Evolutionary conservation across 2,329 filamentous ascomycete genomes (phyloP), one percentile per base, ranked within the genome.

Genomic region (Sporothrix euskadiensis): DNA sequence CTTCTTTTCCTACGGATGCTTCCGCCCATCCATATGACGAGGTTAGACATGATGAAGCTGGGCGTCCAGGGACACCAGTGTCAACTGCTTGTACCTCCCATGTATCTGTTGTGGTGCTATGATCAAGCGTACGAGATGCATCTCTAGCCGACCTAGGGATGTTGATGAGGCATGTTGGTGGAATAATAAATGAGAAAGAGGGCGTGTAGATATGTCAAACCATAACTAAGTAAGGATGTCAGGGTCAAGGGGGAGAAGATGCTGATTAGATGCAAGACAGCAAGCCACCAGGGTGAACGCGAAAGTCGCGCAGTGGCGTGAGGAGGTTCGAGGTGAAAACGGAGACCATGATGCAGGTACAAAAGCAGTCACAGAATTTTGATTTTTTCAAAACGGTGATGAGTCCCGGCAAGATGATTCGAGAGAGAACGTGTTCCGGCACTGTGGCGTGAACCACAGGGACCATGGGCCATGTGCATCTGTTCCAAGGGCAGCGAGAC

Each of bases 1-100:
- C 57, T 63, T 63, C 57, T 22, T 63, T 63, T 63, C 57, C 30
- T 35, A 63, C 57, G 57, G 57, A 63, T 22, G 16, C 32, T 10
- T 63, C 57, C 57, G 19, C 7, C 6, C 57, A 22, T 63, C 19
- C 57, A 19, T 41, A 16, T 8, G 22, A 30, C 22, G 12, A 47
- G 30, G 39, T 41, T 6, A 19, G 14, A 30, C n/a, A 47, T 16
- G 9, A 4, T 30, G 61, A 22, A 1, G 22, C 12, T 14, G 7
- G 7, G 52, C 22, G 5, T 30, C 61, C 61, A 44, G 39, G 7
- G 4, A 4, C 22, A 65, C 52, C 9, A 32, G n/a, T 47, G 39
- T 66, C n/a, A 32, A 19, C 26, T 9, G 39, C 41, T 49, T 49
- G 41, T 49, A 49, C 22, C 22, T 47, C 63, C 1, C 10, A 66